Evolutionary conservation across 495 filamentous ascomycete genomes (phyloP).

Genomic region (Penicillium silybi): DNA sequence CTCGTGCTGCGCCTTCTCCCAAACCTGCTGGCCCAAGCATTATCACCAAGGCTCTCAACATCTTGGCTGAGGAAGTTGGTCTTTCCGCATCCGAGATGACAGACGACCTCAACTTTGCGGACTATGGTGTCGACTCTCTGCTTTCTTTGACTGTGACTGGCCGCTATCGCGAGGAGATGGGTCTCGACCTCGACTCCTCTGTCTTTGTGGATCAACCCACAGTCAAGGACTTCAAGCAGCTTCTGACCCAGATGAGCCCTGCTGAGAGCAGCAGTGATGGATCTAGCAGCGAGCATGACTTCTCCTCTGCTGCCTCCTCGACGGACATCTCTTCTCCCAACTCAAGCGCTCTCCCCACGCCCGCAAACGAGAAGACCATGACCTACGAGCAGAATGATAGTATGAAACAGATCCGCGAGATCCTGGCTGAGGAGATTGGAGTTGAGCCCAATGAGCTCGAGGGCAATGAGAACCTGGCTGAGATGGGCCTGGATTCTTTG

Average conservation of each 20-base stretch:
- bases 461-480: constrained; percentile 37
- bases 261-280: constrained; percentile 29
- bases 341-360: constrained; percentile 30
- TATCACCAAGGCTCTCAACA: constrained; percentile 47
- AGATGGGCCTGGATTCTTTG: constrained; percentile 53
- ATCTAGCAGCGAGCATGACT: constrained; percentile 32
- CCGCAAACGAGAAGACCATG: constrained; percentile 32
- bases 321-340: constrained; percentile 35
- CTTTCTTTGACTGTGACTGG: constrained; percentile 47
- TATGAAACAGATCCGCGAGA: constrained; percentile 47
- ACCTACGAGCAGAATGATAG: constrained; percentile 44
- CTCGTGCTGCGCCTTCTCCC: constrained; percentile 18
- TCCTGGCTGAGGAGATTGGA: constrained; percentile 66
- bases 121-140: constrained; percentile 53
- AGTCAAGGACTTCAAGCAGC: constrained; percentile 57
- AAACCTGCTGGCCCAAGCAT: constrained; percentile 29
- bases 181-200: constrained; percentile 47
- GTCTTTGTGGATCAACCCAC: constrained; percentile 58
- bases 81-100: constrained; percentile 59
- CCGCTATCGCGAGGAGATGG: constrained; percentile 47
- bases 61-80: constrained; percentile 65
- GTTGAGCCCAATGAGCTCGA: constrained; percentile 60
- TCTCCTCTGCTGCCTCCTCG: constrained; percentile 29
- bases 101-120: constrained; percentile 44
- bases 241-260: constrained; percentile 43